phyloP scores from a whole-genome alignment of 2,329 filamentous ascomycete genomes.

The Botrytis fabae region DNA sequence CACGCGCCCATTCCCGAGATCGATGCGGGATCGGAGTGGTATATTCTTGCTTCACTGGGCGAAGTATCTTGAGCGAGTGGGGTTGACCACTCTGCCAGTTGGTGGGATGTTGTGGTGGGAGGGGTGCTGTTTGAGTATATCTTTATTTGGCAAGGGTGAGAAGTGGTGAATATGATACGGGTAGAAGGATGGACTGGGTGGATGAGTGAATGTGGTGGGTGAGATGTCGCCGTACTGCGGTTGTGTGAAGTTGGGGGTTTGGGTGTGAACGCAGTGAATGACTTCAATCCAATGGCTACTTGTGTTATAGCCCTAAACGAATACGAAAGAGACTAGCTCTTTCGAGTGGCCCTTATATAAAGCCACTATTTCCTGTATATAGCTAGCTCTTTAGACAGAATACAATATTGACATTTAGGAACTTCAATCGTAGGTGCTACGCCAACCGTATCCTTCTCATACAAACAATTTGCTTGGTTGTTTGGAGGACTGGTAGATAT shows the following conservation, averaged over 20 bases:
- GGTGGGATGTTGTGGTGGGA: neutral
- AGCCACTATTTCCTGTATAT: no score
- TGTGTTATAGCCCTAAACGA: no score
- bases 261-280: no score
- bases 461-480: neutral
- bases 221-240: neutral
- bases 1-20: neutral
- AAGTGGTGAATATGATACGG: neutral
- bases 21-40: neutral
- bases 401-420: no score
- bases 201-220: neutral
- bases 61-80: neutral
- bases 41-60: slow-evolving; percentile 1
- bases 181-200: no score
- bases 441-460: no score
- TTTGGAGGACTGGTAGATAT: neutral
- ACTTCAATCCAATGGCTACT: no score
- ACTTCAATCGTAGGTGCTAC: no score
- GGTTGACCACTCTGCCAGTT: neutral
- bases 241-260: neutral
- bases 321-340: no score
- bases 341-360: no score
- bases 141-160: neutral
- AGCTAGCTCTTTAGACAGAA: no score
- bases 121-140: neutral